Evolutionary conservation across 352 stramenopile species (phyloP), one percentile per base, ranked within the genome.

Genomic region (Pythium scleroteichum): DNA sequence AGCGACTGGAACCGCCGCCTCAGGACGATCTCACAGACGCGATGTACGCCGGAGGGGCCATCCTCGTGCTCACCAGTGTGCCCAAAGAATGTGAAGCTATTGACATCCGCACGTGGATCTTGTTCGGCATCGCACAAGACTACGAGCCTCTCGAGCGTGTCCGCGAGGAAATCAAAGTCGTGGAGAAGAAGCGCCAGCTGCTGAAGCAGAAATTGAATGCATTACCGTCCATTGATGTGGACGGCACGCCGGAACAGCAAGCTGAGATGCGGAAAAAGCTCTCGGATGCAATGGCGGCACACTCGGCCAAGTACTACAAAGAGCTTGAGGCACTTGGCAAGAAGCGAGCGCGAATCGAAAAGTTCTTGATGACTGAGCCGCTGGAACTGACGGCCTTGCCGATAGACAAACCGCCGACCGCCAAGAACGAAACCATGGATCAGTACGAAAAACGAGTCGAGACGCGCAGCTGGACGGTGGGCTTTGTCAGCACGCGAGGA

Each of bases 1-100:
- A 88, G 46, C 76, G 78, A 1, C 47, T 88, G 20, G 75, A 89
- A 54, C 82, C 79, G 3, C 62, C 64, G 26, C 82, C 71, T 2
- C 73, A 80, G 29, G 82, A 91, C 53, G 82, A 89, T 59, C 66
- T 85, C 10, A 55, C 72, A 35, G 79, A 91, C 39, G 62, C 74
- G 4, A 67, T 87, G 26, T 89, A 89, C 71, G 62, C 73, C 19
- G 82, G 79, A 6, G 53, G 59, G 0, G 79, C 79, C 2, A 57
- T 85, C 1, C 55, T 89, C 33, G 71, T 89, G 16, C 69, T 91
- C 42, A 69, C 79, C 0, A 68, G 73, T n/a, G 82, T 88, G 9
- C 82, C 82, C 9, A 69, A 70, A 5, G 59, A 75, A 13, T 89
- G 78, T 44, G 78, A 85, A 48, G 50, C 71, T 0, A 51, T 78